A percentile compares a stretch with the other conserved stretches of the same genome.
Evolutionary conservation across 306 rosid species (phyloP).

Genomic region (Arachis stenosperma): DNA sequence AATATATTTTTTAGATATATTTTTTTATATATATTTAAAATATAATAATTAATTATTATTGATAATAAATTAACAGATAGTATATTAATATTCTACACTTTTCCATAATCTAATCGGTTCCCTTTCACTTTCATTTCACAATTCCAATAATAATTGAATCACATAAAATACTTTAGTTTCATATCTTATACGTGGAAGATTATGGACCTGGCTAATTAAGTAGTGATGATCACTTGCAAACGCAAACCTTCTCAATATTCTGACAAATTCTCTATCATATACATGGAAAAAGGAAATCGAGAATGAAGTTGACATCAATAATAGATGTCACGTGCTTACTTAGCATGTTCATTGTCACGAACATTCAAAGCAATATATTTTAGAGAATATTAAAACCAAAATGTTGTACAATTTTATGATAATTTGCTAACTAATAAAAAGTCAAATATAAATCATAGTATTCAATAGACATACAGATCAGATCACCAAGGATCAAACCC

Average conservation of each 20-base stretch:
- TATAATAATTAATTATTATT: too few species aligned
- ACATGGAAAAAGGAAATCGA: not conserved
- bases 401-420: not conserved
- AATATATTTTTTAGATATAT: too few species aligned
- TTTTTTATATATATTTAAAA: too few species aligned
- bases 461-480: constrained; percentile 40
- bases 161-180: too few species aligned
- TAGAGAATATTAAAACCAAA: not conserved
- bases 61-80: too few species aligned
- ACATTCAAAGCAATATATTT: not conserved
- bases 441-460: constrained; percentile 39
- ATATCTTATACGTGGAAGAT: not conserved
- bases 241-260: constrained; percentile 20
- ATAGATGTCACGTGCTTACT: constrained; percentile 46
- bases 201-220: not conserved
- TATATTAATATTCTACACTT: too few species aligned
- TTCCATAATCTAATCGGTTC: not conserved
- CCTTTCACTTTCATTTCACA: constrained; percentile 20
- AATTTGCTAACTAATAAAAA: constrained; percentile 2
- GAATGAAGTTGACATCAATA: constrained; percentile 5
- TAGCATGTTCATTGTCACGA: constrained; percentile 9
- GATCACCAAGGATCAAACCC: constrained; percentile 43
- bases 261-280: constrained; percentile 14
- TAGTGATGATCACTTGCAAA: not conserved
- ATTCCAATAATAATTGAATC: constrained; percentile 35